Base-by-base conservation (phyloP, 768 basidiomycete genomes). In the Suillus hirtellus region DNA sequence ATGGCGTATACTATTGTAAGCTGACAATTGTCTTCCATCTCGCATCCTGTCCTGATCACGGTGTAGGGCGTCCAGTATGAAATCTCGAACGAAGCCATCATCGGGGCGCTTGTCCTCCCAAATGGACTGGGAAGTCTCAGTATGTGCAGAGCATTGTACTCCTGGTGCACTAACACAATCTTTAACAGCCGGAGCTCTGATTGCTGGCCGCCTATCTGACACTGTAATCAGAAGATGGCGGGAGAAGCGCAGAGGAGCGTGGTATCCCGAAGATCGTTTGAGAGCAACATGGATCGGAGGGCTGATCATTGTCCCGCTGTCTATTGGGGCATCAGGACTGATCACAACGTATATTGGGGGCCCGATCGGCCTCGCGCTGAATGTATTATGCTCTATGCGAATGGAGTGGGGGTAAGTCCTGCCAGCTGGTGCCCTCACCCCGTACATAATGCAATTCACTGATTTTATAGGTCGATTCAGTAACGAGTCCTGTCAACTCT, bases 221-320 rank as follows among this genome's bases (percentile, higher is more conserved):
- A 64, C 70, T 31, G 71, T 82, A 1, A 74, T 89, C 37, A 72
- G 80, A 9, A 67, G 67, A 58, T 85, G 81, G 76, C 78, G 80
- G 8, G 72, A 75, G 53, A 73, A 73, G 10, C 81, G 85, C 17
- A 79, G 78, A 1, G 86, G 86, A 9, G 67, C 74, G 4, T 87
- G 84, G 85, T 82, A 83, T 50, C 87, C 87, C 0, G 87, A 89
- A 69, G 88, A 88, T 66, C 81, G 88, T 7, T 76, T 88, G 17
- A 77, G 84, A 1, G 84, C 80, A 2, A 74, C 82, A 2, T 64
- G 84, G 14, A 68, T 76, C 17, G 81, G 82, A 24, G 78, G 78
- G 0, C 17, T 81, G 5, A 31, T 31, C 40, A 73, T 87, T 44
- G 76, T 81, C 3, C 88, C 87, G 0, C 42, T 85, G 0, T 81